Evolutionary conservation across 441 rosid genomes (phyloP), one percentile per base, ranked within the genome.

Genomic region (Kokia cookei): DNA sequence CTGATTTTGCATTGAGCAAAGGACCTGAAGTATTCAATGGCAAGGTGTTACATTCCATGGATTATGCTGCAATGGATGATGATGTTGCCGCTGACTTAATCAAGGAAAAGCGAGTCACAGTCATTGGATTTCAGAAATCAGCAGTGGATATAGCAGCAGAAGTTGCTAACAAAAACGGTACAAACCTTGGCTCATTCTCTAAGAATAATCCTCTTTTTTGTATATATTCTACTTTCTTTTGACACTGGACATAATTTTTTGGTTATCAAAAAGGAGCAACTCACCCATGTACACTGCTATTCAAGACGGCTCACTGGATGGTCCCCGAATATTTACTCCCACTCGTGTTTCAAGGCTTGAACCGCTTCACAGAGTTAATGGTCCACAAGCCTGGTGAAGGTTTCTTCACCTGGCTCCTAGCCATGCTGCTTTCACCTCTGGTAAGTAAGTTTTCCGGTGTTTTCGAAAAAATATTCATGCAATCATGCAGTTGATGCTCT

Each of bases 331-430:
- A 45, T 26, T 61, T 80, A 1, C 59, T 75, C 13, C 0, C 42
- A 65, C 57, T 74, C 15, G 66, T 17, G 2, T 71, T 76, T 47
- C 40, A 48, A 66, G 58, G 69, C 27, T 78, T 82, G 48, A 87
- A 72, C 58, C 85, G 86, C 45, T 85, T 79, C 42, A 17, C 62
- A 0, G 86, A 81, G 65, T 69, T 67, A 32, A 74, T 77, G 59
- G 7, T 85, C 72, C 87, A 85, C 79, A 87, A 82, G 78, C 88
- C 88, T 4, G 79, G 70, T 11, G 85, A 85, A 83, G 82, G 83
- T 19, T 65, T 82, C 65, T 74, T 83, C 65, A 73, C 45, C 48
- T 74, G 86, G 70, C 68, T 85, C 48, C 43, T 83, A 42, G 84
- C 78, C 2, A 4, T 51, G 14, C 27, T 81, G 12, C 79, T 83